A percentile compares a stretch with the other conserved stretches of the same genome.
Conservation (phyloP, 495 filamentous ascomycete species). For the Penicillium alfredii region DNA sequence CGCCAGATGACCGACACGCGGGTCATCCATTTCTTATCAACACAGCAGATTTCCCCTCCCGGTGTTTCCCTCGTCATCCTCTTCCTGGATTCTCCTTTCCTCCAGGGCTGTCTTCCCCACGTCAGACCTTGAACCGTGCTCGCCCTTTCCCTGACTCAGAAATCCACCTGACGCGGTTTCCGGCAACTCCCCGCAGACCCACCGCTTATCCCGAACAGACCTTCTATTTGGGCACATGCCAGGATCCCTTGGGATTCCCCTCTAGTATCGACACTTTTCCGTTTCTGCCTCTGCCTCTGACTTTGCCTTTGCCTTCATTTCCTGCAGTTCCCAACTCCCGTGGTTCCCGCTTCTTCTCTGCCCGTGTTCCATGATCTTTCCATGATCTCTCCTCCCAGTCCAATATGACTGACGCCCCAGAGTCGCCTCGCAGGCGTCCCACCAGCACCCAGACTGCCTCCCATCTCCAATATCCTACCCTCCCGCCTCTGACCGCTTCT, state of each 20-base stretch:
- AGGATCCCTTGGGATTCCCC: constrained; percentile 4
- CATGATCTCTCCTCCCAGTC: constrained; percentile 18
- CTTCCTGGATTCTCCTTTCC: no score
- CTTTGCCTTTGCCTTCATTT: constrained; percentile 4
- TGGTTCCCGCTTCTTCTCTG: constrained; percentile 1
- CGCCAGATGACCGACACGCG: no score
- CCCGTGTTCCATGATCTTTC: constrained; percentile 1
- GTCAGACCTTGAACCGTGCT: no score
- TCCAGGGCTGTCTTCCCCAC: no score
- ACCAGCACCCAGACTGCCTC: constrained; percentile 23
- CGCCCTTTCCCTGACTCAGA: no score
- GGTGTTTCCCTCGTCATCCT: no score
- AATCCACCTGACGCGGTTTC: no score
- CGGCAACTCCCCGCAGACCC: constrained; percentile 10
- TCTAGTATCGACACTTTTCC: not conserved
- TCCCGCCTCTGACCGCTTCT: constrained; percentile 40
- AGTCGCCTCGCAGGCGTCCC: constrained; percentile 29
- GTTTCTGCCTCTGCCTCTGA: constrained; percentile 4
- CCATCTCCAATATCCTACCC: constrained; percentile 41
- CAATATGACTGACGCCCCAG: constrained; percentile 40
- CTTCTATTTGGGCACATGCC: constrained; percentile 6
- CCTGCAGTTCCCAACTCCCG: constrained; percentile 2
- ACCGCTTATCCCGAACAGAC: constrained; percentile 1
- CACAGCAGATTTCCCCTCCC: no score
- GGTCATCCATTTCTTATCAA: no score